Conservation (phyloP, 495 filamentous ascomycete genomes). For the Trichoderma virens region DNA sequence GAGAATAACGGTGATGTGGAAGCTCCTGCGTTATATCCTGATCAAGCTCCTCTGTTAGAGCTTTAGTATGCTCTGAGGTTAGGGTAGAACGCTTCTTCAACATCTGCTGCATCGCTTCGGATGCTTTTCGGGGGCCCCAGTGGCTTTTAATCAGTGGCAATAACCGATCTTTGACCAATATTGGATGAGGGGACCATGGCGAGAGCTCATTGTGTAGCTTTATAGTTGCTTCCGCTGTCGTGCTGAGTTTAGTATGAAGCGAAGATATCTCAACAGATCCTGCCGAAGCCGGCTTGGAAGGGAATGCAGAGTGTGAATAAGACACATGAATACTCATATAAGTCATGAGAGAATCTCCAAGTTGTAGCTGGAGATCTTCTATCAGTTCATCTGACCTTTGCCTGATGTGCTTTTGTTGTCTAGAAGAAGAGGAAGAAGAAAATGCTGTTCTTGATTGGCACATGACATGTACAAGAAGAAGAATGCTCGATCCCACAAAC, state of each 20-base stretch:
- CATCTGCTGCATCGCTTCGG: constrained; percentile 31
- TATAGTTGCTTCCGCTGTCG: constrained; percentile 33
- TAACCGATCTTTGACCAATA: constrained; percentile 27
- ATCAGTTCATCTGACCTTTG: constrained; percentile 41
- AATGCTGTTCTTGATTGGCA: constrained; percentile 12
- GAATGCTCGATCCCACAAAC: constrained; percentile 27
- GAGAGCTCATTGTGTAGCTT: constrained; percentile 30
- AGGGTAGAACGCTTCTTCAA: background rate
- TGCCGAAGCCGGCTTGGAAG: constrained; percentile 13
- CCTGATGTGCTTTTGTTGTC: constrained; percentile 16
- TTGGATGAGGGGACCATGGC: constrained; percentile 29
- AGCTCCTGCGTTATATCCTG: background rate
- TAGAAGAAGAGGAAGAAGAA: constrained; percentile 7
- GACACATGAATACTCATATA: constrained; percentile 39
- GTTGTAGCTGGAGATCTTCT: constrained; percentile 39
- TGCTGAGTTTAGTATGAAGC: constrained; percentile 34
- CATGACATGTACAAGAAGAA: constrained; percentile 32
- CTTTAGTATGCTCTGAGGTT: background rate
- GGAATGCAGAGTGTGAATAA: constrained; percentile 45
- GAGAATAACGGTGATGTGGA: background rate
- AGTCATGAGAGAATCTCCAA: constrained; percentile 31
- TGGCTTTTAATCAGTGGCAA: constrained; percentile 36
- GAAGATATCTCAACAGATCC: constrained; percentile 17
- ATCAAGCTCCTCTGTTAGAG: background rate
- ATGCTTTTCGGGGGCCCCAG: constrained; percentile 31